Percentiles rank a stretch among this genome's conserved stretches.
phyloP scores from a whole-genome alignment of 1,284 basidiomycete species.

The Ustilago crameri region DNA sequence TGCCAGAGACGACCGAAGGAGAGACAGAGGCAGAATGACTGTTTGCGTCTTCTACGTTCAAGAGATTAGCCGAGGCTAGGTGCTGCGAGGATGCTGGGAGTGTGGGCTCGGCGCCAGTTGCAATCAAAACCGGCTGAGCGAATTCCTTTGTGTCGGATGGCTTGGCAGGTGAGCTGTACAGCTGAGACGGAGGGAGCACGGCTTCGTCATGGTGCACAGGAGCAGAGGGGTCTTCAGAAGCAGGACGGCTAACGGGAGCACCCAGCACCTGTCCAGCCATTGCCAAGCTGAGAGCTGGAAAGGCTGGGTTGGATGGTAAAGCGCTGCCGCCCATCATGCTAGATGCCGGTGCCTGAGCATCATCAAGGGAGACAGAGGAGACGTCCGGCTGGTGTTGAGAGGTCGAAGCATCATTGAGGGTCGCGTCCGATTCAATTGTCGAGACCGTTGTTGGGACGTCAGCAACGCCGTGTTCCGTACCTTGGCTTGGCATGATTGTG shows the following conservation, averaged over 20 bases:
- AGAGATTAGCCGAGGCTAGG: constrained; percentile 13
- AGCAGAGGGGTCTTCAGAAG: background rate
- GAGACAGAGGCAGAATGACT: constrained; percentile 29
- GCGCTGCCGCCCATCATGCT: constrained; percentile 5
- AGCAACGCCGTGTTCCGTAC: background rate
- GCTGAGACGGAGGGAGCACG: constrained; percentile 6
- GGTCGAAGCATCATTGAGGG: background rate
- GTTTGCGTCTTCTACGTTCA: constrained; percentile 17
- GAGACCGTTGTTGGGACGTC: background rate
- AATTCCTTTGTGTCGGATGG: constrained; percentile 34
- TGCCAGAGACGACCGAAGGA: constrained; percentile 31
- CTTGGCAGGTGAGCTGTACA: constrained; percentile 36
- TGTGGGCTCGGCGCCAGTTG: constrained; percentile 7
- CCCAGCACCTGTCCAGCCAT: constrained; percentile 32
- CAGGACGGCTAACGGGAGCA: constrained; percentile 6
- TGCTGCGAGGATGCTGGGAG: background rate
- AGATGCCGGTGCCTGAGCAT: background rate
- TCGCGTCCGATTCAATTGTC: background rate
- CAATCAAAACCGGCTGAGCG: constrained; percentile 32
- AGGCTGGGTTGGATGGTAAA: constrained; percentile 14
- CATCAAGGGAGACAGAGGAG: background rate
- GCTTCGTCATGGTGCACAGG: background rate
- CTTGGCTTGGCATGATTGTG: constrained; percentile 17
- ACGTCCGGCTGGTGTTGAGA: background rate
- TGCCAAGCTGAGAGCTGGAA: constrained; percentile 26